Evolutionary conservation across 306 rosid genomes (phyloP).

Genomic region (Boehmeria nivea): DNA sequence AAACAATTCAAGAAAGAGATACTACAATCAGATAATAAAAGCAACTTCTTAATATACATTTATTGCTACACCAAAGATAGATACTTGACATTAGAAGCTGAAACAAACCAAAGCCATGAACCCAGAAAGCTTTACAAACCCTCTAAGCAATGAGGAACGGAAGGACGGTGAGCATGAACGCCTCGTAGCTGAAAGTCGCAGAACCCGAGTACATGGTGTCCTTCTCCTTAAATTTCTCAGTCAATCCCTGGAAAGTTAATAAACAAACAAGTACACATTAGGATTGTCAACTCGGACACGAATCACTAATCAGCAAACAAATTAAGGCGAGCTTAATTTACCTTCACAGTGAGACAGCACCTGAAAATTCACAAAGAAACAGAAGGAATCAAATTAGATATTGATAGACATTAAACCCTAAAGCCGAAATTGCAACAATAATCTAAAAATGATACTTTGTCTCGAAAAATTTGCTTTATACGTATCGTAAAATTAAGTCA

Average conservation of each 20-base stretch:
- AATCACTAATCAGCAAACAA: background rate
- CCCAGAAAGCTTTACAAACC: conserved; percentile 1
- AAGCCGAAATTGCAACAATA: background rate
- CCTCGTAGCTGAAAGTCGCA: conserved; percentile 76
- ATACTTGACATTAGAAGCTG: conserved; percentile 7
- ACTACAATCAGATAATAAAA: too few species aligned
- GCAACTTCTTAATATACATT: background rate
- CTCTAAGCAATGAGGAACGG: conserved; percentile 76
- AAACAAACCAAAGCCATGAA: background rate
- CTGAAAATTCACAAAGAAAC: conserved; percentile 48
- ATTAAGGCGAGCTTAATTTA: conserved; percentile 14
- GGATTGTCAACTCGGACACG: conserved; percentile 10
- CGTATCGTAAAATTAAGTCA: too few species aligned
- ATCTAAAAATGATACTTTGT: too few species aligned
- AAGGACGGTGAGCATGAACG: conserved; percentile 89
- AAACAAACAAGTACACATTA: background rate
- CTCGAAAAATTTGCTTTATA: too few species aligned
- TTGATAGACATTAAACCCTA: background rate
- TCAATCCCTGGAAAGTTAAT: conserved; percentile 60
- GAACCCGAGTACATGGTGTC: conserved; percentile 60
- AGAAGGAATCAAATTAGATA: conserved; percentile 11
- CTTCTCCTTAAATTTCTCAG: conserved; percentile 93
- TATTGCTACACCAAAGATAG: background rate
- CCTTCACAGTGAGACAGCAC: conserved; percentile 98
- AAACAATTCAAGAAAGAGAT: too few species aligned